Evolutionary conservation across 805 yeast genomes (phyloP), one percentile per base, ranked within the genome.

Genomic region (Yarrowia sp.): DNA sequence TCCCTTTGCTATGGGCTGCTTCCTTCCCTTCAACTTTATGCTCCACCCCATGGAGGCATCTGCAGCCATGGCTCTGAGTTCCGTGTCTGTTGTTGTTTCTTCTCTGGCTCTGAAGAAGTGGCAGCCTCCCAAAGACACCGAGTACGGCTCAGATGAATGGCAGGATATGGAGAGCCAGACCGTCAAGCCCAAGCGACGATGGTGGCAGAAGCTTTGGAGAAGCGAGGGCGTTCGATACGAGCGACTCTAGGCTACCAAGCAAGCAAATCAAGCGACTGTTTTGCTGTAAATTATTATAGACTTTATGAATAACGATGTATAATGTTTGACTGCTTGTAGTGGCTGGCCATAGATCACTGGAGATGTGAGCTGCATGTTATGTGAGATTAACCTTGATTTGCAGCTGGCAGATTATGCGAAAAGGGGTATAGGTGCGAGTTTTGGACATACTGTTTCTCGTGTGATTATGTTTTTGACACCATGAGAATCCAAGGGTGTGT

Each of bases 1-100:
- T 46, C 99, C 99, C 8, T 84, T 95, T 73, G 97, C 99, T 0
- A 92, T 95, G 97, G 98, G 98, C 1, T 80, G 89, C 10, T 82
- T 95, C 71, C 80, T 89, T 42, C 97, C 97, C 5, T 88, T 89
- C 78, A 90, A 91, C 16, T 78, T 91, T 43, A 76, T 74, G 76
- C 81, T 94, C 72, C 89, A 92, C 53, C 99, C 99, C 2, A 86
- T 92, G 82, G 84, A 90, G 71, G 98, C 98, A 1, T 93, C 96
- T 53, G 89, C 89, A 1, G 89, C 98, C 0, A 96, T 95, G 99
- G 97, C 97, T 0, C 81, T 91, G 73, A 90, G 97, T 72, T 90
- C 97, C 1, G 89, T 92, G 7, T 89, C 97, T 74, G 99, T 95
- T 16, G 93, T 95, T 8, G 73, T 87, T 46, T 90, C 92, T 70